Evolutionary conservation across 257 asterid species (phyloP).

Genomic region (Ajuga chamaepitys): DNA sequence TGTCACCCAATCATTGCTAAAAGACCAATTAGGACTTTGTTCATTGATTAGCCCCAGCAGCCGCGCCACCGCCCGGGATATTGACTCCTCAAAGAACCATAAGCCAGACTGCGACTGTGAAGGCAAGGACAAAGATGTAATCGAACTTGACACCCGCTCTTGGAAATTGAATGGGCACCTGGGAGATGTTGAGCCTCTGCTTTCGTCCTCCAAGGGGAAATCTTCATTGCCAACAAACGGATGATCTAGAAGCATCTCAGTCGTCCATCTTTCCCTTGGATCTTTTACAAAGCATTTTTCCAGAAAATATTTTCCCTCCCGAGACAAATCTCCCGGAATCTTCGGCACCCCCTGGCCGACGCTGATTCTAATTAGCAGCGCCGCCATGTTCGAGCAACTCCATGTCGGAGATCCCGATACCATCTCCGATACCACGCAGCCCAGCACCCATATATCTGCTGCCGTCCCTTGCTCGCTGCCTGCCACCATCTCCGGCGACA

Average conservation of each 20-base stretch:
- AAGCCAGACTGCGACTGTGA: background rate
- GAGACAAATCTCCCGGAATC: conserved; percentile 24
- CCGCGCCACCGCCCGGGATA: conserved; percentile 28
- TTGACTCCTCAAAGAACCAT: too few species aligned
- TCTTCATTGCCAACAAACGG: conserved; percentile 19
- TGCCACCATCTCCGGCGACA: conserved; percentile 44
- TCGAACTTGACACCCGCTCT: conserved; percentile 33
- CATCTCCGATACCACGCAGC: conserved; percentile 37
- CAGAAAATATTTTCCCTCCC: conserved; percentile 31
- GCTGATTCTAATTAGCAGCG: conserved; percentile 31
- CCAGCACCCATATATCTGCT: conserved; percentile 44
- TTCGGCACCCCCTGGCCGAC: conserved; percentile 26
- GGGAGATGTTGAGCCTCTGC: conserved; percentile 21
- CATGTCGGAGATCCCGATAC: conserved; percentile 30
- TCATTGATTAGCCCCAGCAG: conserved; percentile 24
- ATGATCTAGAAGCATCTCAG: conserved; percentile 46
- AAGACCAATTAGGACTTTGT: conserved; percentile 37
- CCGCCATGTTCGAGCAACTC: conserved; percentile 24
- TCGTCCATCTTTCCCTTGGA: conserved; percentile 41
- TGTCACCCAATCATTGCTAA: conserved; percentile 51
- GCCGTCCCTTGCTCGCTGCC: conserved; percentile 29
- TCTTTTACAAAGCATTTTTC: conserved; percentile 28
- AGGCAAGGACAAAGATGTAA: conserved; percentile 35
- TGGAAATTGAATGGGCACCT: conserved; percentile 34
- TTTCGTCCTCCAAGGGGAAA: background rate